phyloP scores from a whole-genome alignment of 306 rosid genomes.

The Hippophae gyantsensis region DNA sequence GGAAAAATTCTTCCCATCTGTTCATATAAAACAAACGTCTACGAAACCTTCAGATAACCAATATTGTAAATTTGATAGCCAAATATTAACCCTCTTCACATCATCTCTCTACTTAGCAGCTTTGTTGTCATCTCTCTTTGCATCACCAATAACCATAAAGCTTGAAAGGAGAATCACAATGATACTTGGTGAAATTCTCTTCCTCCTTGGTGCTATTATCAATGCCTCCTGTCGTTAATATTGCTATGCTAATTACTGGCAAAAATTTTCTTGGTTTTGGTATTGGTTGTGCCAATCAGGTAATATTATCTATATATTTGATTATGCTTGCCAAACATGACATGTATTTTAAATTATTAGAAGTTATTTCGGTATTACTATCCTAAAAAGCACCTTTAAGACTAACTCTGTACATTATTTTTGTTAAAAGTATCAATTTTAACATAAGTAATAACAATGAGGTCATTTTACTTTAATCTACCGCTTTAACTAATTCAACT shows the following conservation, averaged over 20 bases:
- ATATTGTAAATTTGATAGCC: conserved; percentile 66
- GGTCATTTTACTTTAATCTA: no score
- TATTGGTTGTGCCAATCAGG: conserved; percentile 80
- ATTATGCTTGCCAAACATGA: background rate
- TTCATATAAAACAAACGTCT: conserved; percentile 29
- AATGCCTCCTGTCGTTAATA: conserved; percentile 34
- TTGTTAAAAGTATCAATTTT: no score
- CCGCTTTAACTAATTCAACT: no score
- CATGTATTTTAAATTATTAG: no score
- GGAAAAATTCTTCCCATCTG: conserved; percentile 46
- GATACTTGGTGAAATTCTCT: conserved; percentile 51
- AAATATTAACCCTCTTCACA: conserved; percentile 52
- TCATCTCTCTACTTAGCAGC: conserved; percentile 81
- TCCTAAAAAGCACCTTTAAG: no score
- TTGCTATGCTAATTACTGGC: conserved; percentile 62
- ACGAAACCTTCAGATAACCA: conserved; percentile 30
- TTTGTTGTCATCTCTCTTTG: conserved; percentile 43
- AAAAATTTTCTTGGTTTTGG: conserved; percentile 73
- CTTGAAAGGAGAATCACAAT: conserved; percentile 54
- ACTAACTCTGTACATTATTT: no score
- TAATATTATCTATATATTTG: background rate
- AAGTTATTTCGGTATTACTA: no score
- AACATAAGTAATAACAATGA: no score
- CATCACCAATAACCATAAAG: no score
- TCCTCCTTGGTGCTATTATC: conserved; percentile 49